Conservation (phyloP, 1,139 yeast genomes). For the Diutina catenulata region DNA sequence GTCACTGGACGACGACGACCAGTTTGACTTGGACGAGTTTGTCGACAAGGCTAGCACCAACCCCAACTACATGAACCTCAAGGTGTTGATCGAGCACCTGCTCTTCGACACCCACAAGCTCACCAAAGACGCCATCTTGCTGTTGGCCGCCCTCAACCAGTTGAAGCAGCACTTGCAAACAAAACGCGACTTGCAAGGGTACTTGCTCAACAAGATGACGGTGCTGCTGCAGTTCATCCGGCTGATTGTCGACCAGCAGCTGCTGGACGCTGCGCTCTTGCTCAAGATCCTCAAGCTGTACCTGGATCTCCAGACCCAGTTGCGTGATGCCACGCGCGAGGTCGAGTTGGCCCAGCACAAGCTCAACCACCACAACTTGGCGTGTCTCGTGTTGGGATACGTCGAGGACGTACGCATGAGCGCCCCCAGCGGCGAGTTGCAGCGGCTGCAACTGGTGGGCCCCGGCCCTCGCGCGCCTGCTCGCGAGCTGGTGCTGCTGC, state of each 20-base stretch:
- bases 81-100: conserved; percentile 32
- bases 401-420: conserved; percentile 25
- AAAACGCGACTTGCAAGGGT: conserved; percentile 21
- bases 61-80: conserved; percentile 28
- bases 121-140: conserved; percentile 23
- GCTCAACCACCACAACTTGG: conserved; percentile 29
- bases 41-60: conserved; percentile 10
- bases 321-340: conserved; percentile 18
- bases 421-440: not conserved
- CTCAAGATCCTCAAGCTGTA: conserved; percentile 24
- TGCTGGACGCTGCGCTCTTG: conserved; percentile 17
- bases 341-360: conserved; percentile 18
- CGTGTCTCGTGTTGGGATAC: conserved; percentile 34
- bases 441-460: conserved; percentile 5
- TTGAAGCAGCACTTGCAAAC: conserved; percentile 21
- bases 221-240: conserved; percentile 25
- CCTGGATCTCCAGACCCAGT: conserved; percentile 21
- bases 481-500: conserved; percentile 2
- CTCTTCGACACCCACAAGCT: conserved; percentile 30
- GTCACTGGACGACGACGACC: conserved; percentile 8
- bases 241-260: conserved; percentile 13
- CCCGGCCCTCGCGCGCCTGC: no score
- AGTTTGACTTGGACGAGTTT: conserved; percentile 11
- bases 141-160: conserved; percentile 18
- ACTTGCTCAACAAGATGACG: conserved; percentile 21